Evolutionary conservation across 2,329 filamentous ascomycete species (phyloP).

Genomic region (Dactylellina leptospora): DNA sequence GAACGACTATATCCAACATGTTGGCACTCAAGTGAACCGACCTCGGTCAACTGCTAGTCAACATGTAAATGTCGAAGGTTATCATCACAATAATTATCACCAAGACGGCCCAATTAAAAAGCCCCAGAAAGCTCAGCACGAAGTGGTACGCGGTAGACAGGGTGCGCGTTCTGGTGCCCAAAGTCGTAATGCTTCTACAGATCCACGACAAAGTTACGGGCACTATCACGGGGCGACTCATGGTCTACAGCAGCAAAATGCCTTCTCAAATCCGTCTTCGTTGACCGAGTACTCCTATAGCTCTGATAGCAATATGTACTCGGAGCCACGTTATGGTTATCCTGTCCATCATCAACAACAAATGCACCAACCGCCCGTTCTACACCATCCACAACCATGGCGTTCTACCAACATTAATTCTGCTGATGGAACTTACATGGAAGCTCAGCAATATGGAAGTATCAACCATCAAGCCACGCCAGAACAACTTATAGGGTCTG

Average conservation of each 20-base stretch:
- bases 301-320: conserved; percentile 13
- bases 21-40: conserved; percentile 6
- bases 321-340: conserved; percentile 17
- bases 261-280: not conserved
- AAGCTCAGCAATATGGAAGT: conserved; percentile 12
- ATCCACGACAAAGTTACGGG: conserved; percentile 22
- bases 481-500: conserved; percentile 21
- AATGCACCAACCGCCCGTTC: conserved; percentile 12
- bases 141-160: conserved; percentile 25
- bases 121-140: conserved; percentile 15
- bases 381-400: conserved; percentile 44
- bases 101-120: conserved; percentile 14
- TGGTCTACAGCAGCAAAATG: not conserved
- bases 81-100: conserved; percentile 22
- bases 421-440: not conserved
- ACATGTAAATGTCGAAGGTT: conserved; percentile 5
- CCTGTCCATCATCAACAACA: conserved; percentile 4
- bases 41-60: conserved; percentile 22
- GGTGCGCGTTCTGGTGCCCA: conserved; percentile 26
- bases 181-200: conserved; percentile 27
- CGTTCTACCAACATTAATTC: conserved; percentile 2
- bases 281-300: conserved; percentile 17
- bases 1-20: conserved; percentile 10
- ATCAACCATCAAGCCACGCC: conserved; percentile 11
- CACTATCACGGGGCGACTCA: not conserved